phyloP scores from a whole-genome alignment of 768 basidiomycete species.

The Termitomyces eurrhizus region DNA sequence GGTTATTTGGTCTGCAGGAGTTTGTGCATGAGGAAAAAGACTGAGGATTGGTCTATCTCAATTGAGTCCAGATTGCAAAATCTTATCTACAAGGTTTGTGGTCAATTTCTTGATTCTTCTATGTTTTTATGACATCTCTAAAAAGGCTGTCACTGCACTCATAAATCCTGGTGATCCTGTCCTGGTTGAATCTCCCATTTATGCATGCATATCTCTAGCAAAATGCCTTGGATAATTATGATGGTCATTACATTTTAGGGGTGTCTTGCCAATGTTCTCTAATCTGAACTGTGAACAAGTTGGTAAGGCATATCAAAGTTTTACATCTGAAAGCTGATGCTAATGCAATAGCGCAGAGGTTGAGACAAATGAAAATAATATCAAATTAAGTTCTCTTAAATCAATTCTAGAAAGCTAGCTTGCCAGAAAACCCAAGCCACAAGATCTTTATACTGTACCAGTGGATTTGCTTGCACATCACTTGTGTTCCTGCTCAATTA shows the following conservation, averaged over 20 bases:
- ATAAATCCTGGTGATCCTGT: slow-evolving; percentile 75
- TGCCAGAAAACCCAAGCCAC: slow-evolving; percentile 59
- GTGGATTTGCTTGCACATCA: slow-evolving; percentile 32
- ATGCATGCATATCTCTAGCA: slow-evolving; percentile 42
- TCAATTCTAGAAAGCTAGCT: slow-evolving; percentile 70
- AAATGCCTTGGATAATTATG: slow-evolving; percentile 6
- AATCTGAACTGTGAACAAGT: slow-evolving; percentile 49
- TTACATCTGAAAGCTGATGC: neutral
- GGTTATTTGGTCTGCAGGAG: slow-evolving; percentile 73
- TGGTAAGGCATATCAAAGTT: slow-evolving; percentile 35
- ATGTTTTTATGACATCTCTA: neutral
- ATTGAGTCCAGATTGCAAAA: slow-evolving; percentile 89
- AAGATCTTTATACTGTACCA: slow-evolving; percentile 73
- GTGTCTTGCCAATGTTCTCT: slow-evolving; percentile 58
- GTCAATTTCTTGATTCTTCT: neutral
- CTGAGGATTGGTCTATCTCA: slow-evolving; percentile 71
- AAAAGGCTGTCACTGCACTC: slow-evolving; percentile 64
- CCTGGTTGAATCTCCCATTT: slow-evolving; percentile 78
- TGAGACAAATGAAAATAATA: slow-evolving; percentile 65
- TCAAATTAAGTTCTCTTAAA: slow-evolving; percentile 53
- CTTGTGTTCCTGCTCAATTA: neutral
- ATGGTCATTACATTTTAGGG: slow-evolving; percentile 30
- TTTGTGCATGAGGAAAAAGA: slow-evolving; percentile 56
- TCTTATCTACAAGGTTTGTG: slow-evolving; percentile 62
- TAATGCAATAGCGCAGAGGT: slow-evolving; percentile 43